A percentile compares a stretch with the other conserved stretches of the same genome.
Conservation (phyloP, 108 stramenopile genomes). For the Cyclotella baltica region DNA sequence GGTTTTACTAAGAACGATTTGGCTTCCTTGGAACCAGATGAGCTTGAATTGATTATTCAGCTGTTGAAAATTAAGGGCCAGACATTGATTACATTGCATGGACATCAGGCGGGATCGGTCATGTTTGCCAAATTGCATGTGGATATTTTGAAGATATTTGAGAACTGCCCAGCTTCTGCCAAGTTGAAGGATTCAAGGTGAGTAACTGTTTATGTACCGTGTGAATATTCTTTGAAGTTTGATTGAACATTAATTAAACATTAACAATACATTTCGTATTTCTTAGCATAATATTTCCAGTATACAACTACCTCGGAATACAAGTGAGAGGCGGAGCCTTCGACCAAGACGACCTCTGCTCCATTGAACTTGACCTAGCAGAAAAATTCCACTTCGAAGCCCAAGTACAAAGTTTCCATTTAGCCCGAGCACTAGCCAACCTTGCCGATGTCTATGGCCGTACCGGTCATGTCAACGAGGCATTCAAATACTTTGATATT, state of each 20-base stretch:
- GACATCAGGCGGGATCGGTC: slow-evolving; percentile 14
- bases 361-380: slow-evolving; percentile 41
- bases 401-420: slow-evolving; percentile 41
- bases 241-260: background rate
- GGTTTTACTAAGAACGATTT: slow-evolving; percentile 42
- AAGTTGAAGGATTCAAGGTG: slow-evolving; percentile 36
- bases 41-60: slow-evolving; percentile 41
- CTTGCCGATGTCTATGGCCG: slow-evolving; percentile 22
- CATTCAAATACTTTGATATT: slow-evolving; percentile 20
- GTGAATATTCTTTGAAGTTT: background rate
- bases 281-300: slow-evolving; percentile 31
- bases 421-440: slow-evolving; percentile 21
- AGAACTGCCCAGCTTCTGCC: slow-evolving; percentile 35
- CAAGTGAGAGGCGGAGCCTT: slow-evolving; percentile 41
- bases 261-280: background rate
- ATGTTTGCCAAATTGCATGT: slow-evolving; percentile 38
- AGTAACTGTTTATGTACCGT: background rate
- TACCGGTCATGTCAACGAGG: slow-evolving; percentile 3
- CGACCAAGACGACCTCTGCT: slow-evolving; percentile 35
- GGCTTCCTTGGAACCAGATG: slow-evolving; percentile 30
- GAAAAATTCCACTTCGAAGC: slow-evolving; percentile 37
- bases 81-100: slow-evolving; percentile 31
- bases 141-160: slow-evolving; percentile 40
- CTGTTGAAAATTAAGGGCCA: slow-evolving; percentile 34
- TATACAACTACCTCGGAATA: slow-evolving; percentile 30